Evolutionary conservation across 176 grass and related monocot species (phyloP).

Genomic region (Musa troglodytarum): DNA sequence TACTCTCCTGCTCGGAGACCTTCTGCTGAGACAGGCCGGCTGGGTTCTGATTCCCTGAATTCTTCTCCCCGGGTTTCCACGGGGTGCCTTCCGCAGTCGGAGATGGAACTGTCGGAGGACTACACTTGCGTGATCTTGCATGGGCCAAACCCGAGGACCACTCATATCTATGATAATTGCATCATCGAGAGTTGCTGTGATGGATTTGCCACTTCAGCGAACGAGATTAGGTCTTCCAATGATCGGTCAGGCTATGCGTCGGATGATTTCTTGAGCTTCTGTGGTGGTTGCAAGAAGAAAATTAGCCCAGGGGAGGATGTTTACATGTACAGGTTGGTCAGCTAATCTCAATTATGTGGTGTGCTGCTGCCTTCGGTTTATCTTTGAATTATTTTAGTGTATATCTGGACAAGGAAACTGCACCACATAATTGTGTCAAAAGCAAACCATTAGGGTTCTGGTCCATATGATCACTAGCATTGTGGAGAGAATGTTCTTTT

Average conservation of each 20-base stretch:
- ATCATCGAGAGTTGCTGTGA: conserved; percentile 29
- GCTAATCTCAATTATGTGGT: background rate
- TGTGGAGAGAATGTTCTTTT: too few relatives aligned
- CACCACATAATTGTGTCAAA: background rate
- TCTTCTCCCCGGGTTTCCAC: background rate
- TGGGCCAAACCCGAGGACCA: conserved; percentile 48
- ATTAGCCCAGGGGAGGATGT: conserved; percentile 44
- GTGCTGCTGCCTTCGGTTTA: background rate
- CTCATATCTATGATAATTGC: conserved; percentile 61
- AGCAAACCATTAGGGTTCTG: too few relatives aligned
- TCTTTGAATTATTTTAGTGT: background rate
- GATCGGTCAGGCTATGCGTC: background rate
- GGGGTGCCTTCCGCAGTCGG: conserved; percentile 22
- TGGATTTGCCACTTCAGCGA: conserved; percentile 1
- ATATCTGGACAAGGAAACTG: background rate
- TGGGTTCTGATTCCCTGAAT: background rate
- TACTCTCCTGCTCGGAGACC: background rate
- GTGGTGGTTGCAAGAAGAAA: conserved; percentile 50
- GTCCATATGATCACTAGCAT: too few relatives aligned
- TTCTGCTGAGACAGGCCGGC: background rate
- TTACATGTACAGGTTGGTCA: conserved; percentile 54
- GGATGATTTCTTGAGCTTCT: conserved; percentile 40
- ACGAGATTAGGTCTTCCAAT: background rate
- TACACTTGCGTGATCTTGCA: conserved; percentile 67
- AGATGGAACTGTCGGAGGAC: conserved; percentile 62